Conservation (phyloP, 306 rosid genomes). For the Phaseolus lunatus region DNA sequence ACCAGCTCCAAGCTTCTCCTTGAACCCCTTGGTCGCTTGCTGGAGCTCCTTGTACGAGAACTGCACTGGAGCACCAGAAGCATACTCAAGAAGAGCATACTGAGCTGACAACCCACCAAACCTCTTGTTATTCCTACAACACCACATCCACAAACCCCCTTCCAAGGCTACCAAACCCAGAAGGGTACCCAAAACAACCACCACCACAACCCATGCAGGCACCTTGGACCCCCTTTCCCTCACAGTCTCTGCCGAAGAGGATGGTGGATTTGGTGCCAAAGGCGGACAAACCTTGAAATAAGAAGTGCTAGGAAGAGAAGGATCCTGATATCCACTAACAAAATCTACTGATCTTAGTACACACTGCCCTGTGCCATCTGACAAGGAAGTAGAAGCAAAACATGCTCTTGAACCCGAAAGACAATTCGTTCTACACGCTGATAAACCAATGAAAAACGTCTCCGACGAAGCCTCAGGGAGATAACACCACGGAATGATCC, state of each 20-base stretch:
- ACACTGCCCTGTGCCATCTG: constrained; percentile 57
- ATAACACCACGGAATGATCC: constrained; percentile 57
- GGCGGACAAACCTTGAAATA: constrained; percentile 57
- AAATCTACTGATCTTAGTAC: constrained; percentile 33
- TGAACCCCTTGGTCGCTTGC: constrained; percentile 78
- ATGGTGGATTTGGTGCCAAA: constrained; percentile 40
- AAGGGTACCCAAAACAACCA: constrained; percentile 60
- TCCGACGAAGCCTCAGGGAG: constrained; percentile 42
- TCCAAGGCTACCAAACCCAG: constrained; percentile 62
- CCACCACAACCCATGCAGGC: constrained; percentile 55
- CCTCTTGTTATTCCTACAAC: constrained; percentile 62
- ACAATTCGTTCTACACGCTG: constrained; percentile 50
- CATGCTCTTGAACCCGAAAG: constrained; percentile 37
- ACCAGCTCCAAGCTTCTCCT: constrained; percentile 92
- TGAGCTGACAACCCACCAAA: constrained; percentile 73
- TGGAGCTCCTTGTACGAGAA: constrained; percentile 80
- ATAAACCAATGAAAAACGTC: constrained; percentile 9
- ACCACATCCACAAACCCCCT: constrained; percentile 83
- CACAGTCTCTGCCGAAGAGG: constrained; percentile 38
- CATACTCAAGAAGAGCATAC: constrained; percentile 94
- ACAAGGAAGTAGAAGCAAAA: constrained; percentile 51
- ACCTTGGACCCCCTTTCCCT: constrained; percentile 38
- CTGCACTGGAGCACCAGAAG: constrained; percentile 93
- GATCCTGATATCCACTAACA: constrained; percentile 47
- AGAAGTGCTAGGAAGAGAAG: constrained; percentile 53